phyloP scores from a whole-genome alignment of 2,329 filamentous ascomycete species.

The Fusarium udum region DNA sequence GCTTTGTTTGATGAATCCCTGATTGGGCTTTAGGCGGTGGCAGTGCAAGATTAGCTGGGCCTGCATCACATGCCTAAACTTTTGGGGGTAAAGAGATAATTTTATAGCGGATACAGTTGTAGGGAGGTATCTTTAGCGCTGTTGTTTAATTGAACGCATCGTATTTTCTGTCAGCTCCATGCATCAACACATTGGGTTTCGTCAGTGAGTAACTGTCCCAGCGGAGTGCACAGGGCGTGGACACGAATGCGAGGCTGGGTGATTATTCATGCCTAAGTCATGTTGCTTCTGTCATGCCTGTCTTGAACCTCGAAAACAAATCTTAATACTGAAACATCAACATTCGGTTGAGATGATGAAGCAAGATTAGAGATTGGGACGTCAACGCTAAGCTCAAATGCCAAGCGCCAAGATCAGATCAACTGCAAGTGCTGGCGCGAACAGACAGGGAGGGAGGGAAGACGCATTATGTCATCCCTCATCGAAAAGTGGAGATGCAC shows the following conservation, averaged over 20 bases:
- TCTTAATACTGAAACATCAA: neutral
- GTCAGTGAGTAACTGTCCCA: neutral
- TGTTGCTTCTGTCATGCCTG: neutral
- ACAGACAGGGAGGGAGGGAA: neutral
- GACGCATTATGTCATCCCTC: slow-evolving; percentile 7
- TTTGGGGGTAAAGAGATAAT: neutral
- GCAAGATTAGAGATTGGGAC: neutral
- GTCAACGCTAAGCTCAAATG: slow-evolving; percentile 16
- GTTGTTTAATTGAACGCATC: slow-evolving; percentile 23
- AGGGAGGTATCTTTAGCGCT: slow-evolving; percentile 9
- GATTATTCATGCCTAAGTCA: neutral
- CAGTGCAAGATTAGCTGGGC: slow-evolving; percentile 16
- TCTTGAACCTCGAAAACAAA: neutral
- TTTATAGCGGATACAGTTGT: neutral
- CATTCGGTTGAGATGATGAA: neutral
- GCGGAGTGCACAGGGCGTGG: neutral
- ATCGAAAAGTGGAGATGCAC: neutral
- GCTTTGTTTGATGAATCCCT: slow-evolving; percentile 6
- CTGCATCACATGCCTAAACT: slow-evolving; percentile 17
- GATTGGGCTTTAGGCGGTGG: slow-evolving; percentile 18
- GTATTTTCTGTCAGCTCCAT: neutral
- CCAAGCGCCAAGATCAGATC: slow-evolving; percentile 21
- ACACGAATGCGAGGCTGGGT: neutral
- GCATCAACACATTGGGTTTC: neutral
- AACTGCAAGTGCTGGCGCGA: slow-evolving; percentile 19